Evolutionary conservation across 768 basidiomycete genomes (phyloP), one percentile per base, ranked within the genome.

Genomic region (Podaxis pistillaris): DNA sequence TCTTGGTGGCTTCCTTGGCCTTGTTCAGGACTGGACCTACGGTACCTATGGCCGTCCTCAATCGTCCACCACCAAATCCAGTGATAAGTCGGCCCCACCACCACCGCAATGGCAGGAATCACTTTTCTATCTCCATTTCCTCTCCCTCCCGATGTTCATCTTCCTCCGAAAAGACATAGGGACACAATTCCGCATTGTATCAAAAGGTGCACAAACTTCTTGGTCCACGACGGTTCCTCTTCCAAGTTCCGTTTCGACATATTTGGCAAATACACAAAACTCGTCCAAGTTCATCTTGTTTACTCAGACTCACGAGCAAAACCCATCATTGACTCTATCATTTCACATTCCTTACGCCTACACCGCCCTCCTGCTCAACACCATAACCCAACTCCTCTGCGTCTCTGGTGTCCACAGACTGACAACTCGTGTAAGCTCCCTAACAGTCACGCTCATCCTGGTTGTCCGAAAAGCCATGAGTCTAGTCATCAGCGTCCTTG

Each of bases 101-200:
- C 46, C 59, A 11, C 60, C 58, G 24, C 64, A 63, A 36, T 97
- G 95, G 95, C 86, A 90, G 69, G 95, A 97, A 75, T 88, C 86
- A 55, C 86, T 98, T 84, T 98, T 96, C 77, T 98, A 94, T 76
- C 81, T 92, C 22, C 93, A 94, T 73, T 85, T 88, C 68, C 83
- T 94, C 58, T 84, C 87, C 12, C 79, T 94, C 12, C 93, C 92
- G 4, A 81, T 93, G 79, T 94, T 94, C 76, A 63, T 82, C 63
- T 84, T 85, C 60, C 76, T 91, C 41, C 76, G 85, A 0, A 68
- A 77, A 22, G 84, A 83, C 69, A 77, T 94, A 61, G 47, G 68
- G 6, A 60, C 70, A 0, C 88, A 89, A 66, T 70, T 85, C 28
- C 63, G 68, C 1, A 64, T 73, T 0, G 70, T 89, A 33, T 79